These are phyloP conservation scores for Penicillium paradoxum DNA, from an alignment of 495 filamentous ascomycete species.

Conservation along the genomic window DNA sequence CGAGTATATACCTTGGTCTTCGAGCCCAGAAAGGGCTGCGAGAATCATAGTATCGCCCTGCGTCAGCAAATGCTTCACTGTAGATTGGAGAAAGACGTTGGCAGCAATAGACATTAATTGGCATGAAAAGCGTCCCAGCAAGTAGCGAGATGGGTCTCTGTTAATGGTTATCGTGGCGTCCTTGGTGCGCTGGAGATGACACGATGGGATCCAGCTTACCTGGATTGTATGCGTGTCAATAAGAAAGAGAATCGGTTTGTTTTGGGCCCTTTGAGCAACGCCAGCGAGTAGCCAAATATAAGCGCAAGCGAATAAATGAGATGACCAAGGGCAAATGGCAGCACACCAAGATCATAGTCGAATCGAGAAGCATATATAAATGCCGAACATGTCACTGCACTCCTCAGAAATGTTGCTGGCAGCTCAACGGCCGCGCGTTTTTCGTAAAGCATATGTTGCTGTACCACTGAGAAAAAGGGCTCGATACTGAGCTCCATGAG, in stretches of 20 bases:
- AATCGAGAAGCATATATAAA: constrained; percentile 54
- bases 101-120: constrained; percentile 62
- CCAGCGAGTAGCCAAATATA: constrained; percentile 58
- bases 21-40: constrained; percentile 63
- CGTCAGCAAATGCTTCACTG: constrained; percentile 87
- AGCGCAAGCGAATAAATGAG: constrained; percentile 67
- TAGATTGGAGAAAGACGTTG: constrained; percentile 78
- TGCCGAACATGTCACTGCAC: constrained; percentile 60
- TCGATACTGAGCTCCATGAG: constrained; percentile 77
- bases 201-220: constrained; percentile 28
- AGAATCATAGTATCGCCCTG: constrained; percentile 91
- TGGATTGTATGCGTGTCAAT: constrained; percentile 37
- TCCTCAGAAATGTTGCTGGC: constrained; percentile 69
- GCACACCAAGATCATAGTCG: constrained; percentile 56
- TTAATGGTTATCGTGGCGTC: neutral
- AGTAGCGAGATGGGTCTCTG: constrained; percentile 41
- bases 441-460: constrained; percentile 73
- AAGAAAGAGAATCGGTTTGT: constrained; percentile 56
- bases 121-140: constrained; percentile 60
- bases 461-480: constrained; percentile 77
- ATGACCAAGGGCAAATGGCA: constrained; percentile 90
- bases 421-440: constrained; percentile 77
- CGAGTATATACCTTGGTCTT: constrained; percentile 88
- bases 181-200: neutral
- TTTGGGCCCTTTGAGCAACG: constrained; percentile 38